Evolutionary conservation across 306 rosid species (phyloP).

Genomic region (Dryas drummondii): DNA sequence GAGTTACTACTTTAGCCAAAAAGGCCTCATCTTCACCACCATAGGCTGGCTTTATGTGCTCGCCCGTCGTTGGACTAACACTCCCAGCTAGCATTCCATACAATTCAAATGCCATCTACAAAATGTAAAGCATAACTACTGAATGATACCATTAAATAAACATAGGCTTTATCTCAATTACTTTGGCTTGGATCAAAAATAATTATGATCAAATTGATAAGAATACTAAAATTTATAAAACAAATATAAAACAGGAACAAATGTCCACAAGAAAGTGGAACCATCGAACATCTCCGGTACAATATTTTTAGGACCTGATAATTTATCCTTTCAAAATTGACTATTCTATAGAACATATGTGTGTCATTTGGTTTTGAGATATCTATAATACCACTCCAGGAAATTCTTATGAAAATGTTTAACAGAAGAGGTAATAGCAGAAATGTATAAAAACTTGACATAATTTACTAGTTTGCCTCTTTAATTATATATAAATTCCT

Average conservation of each 20-base stretch:
- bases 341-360: not conserved
- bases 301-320: not conserved
- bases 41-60: conserved; percentile 85
- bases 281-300: not conserved
- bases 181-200: not conserved
- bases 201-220: not conserved
- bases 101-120: conserved; percentile 95
- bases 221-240: not conserved
- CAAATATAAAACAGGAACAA: not conserved
- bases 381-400: not conserved
- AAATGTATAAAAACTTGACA: not conserved
- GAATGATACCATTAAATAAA: not conserved
- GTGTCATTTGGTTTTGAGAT: not conserved
- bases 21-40: conserved; percentile 85
- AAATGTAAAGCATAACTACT: not conserved
- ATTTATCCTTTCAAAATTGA: not conserved
- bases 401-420: not conserved
- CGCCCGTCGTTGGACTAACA: conserved; percentile 88
- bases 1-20: conserved; percentile 75
- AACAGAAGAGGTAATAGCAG: not conserved
- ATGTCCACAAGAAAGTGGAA: not conserved
- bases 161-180: not conserved
- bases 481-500: too few relatives aligned
- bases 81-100: conserved; percentile 88
- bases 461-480: not conserved